Base-by-base conservation (phyloP, 805 yeast species). In the Ogataea polymorpha region DNA sequence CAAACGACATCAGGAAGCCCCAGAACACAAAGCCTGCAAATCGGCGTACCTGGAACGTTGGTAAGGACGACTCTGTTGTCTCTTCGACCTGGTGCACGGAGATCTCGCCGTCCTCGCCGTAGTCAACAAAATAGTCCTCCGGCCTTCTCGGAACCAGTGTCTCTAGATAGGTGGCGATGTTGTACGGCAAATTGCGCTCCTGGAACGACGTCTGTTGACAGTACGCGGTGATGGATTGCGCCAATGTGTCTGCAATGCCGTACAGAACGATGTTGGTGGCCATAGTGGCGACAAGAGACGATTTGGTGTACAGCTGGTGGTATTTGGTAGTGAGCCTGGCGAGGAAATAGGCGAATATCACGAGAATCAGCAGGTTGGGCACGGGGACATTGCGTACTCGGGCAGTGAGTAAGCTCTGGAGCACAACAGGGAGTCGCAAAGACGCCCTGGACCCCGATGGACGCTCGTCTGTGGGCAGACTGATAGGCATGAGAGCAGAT, bases 181-280 rank as follows among this genome's bases (percentile, higher is more conserved):
- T 54, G 15, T 49, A 48, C 2, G 42, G 39, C 4, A 55, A 47
- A 7, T 47, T 43, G 16, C 29, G 32, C 35, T 46, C 45, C 12
- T 49, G 37, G 9, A 39, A 32, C 3, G 45, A 35, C 10, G 24
- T 26, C 10, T 29, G 43, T 27, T 49, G 46, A 18, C 44, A 41
- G 32, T 50, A 56, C 1, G 65, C 59, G 3, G 76, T 55, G 4
- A 88, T 68, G 3, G 84, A 73, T 61, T 91, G 98, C 0, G 98
- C 98, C 47, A 90, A 58, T 0, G 90, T 78, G 59, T 91, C 98
- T 0, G 97, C 89, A n/a, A 88, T 79, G 0, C 96, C 96, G 59
- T 80, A 86, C 5, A 91, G 67, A 4, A 90, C 79, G 21, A 86
- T 64, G 56, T 91, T 91, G 1, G 96, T 82, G 17, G 81, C 76